Percentiles rank a stretch among this genome's conserved stretches.
Evolutionary conservation across 352 stramenopile species (phyloP).

Genomic region (Phytopythium litorale): DNA sequence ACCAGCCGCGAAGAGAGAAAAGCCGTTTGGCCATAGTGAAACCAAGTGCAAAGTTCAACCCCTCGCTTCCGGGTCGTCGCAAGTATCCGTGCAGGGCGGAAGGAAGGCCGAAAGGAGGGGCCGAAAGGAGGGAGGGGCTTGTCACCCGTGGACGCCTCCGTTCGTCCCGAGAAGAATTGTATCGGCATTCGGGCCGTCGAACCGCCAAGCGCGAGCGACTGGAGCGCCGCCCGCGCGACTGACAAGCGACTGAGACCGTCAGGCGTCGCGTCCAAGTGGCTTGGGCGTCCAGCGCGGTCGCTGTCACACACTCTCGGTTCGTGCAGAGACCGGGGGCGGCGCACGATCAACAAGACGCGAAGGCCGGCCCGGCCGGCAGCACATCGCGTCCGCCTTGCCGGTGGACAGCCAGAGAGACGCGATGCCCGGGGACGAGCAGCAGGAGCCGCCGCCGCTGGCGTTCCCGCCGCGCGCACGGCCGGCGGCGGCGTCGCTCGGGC

Average conservation of each 20-base stretch:
- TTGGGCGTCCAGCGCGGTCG: background rate
- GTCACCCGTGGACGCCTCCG: no score
- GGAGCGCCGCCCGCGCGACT: no score
- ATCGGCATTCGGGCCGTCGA: no score
- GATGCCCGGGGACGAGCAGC: background rate
- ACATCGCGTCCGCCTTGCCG: background rate
- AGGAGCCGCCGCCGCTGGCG: background rate
- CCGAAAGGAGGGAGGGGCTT: no score
- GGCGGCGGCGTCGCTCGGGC: background rate
- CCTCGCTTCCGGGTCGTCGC: no score
- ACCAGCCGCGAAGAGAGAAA: background rate
- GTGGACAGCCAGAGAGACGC: background rate
- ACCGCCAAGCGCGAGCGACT: no score
- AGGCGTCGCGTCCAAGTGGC: no score
- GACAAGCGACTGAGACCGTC: no score
- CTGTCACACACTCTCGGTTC: background rate
- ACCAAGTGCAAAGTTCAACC: background rate
- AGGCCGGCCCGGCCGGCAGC: background rate
- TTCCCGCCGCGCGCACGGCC: background rate
- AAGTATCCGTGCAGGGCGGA: background rate
- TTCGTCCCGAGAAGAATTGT: no score
- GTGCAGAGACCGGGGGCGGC: conserved; percentile 1
- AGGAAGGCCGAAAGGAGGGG: background rate
- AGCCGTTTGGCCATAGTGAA: background rate
- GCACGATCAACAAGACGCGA: background rate